Conservation (phyloP, 2,329 filamentous ascomycete genomes). For the Aspergillus sp. region DNA sequence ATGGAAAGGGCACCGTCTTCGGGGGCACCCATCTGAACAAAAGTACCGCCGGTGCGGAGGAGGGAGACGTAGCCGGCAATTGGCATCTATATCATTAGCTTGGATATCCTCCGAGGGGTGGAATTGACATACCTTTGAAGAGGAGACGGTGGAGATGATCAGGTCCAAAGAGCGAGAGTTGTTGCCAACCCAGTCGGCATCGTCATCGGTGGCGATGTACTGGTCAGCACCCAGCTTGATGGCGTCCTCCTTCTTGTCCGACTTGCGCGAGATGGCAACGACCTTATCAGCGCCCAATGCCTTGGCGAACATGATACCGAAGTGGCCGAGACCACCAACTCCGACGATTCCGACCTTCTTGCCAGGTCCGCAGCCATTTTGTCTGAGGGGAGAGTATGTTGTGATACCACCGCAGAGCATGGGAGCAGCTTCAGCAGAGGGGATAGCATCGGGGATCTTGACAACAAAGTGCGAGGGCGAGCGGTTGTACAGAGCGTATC, state of each 20-base stretch:
- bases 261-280: slow-evolving; percentile 51
- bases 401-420: slow-evolving; percentile 79
- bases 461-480: slow-evolving; percentile 55
- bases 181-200: slow-evolving; percentile 49
- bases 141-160: slow-evolving; percentile 54
- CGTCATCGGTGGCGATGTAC: slow-evolving; percentile 55
- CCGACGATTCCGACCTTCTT: slow-evolving; percentile 70
- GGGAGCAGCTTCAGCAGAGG: slow-evolving; percentile 55
- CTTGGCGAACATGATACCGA: slow-evolving; percentile 65
- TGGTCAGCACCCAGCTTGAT: slow-evolving; percentile 51
- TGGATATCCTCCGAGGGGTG: not conserved
- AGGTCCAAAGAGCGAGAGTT: slow-evolving; percentile 49
- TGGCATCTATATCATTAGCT: slow-evolving; percentile 48
- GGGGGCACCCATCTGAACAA: slow-evolving; percentile 63
- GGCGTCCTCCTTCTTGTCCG: slow-evolving; percentile 49
- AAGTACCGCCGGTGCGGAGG: slow-evolving; percentile 53
- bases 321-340: slow-evolving; percentile 70
- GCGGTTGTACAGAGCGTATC: slow-evolving; percentile 55
- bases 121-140: slow-evolving; percentile 36
- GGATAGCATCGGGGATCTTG: slow-evolving; percentile 51
- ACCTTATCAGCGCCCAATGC: slow-evolving; percentile 65
- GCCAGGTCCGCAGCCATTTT: slow-evolving; percentile 65
- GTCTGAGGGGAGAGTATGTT: slow-evolving; percentile 63
- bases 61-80: slow-evolving; percentile 58
- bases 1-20: slow-evolving; percentile 53